A percentile compares a stretch with the other conserved stretches of the same genome.
phyloP scores from a whole-genome alignment of 176 grass and related monocot genomes.

The Raddia distichophylla region DNA sequence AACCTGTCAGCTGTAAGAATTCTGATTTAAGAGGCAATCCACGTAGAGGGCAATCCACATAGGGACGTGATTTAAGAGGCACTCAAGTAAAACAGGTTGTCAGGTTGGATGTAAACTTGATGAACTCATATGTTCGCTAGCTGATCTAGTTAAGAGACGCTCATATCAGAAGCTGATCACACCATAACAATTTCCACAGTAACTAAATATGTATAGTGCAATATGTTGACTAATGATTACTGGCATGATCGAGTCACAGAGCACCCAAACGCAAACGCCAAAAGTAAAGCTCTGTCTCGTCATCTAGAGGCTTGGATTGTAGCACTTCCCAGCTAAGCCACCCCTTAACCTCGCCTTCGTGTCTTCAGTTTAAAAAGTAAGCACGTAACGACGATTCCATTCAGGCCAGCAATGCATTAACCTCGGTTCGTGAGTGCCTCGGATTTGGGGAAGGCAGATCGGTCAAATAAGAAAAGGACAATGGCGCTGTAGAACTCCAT shows the following conservation, averaged over 20 bases:
- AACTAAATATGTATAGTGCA: background rate
- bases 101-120: no score
- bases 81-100: no score
- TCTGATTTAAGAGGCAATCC: no score
- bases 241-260: conserved; percentile 1
- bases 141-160: background rate
- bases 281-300: background rate
- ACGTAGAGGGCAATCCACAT: no score
- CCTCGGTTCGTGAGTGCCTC: conserved; percentile 42
- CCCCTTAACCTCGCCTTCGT: background rate
- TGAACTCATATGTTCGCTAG: background rate
- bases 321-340: background rate
- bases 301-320: conserved; percentile 35
- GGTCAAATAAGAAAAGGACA: conserved; percentile 56
- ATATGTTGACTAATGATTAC: no score
- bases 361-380: conserved; percentile 13
- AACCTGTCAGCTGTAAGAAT: no score
- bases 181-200: background rate
- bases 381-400: conserved; percentile 51
- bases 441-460: conserved; percentile 21
- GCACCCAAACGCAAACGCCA: conserved; percentile 25
- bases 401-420: conserved; percentile 30
- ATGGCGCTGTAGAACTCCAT: background rate
- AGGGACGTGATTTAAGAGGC: background rate
- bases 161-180: background rate